phyloP scores from a whole-genome alignment of 1,139 yeast genomes.

The Hyphopichia wangnamkhiaoensis region DNA sequence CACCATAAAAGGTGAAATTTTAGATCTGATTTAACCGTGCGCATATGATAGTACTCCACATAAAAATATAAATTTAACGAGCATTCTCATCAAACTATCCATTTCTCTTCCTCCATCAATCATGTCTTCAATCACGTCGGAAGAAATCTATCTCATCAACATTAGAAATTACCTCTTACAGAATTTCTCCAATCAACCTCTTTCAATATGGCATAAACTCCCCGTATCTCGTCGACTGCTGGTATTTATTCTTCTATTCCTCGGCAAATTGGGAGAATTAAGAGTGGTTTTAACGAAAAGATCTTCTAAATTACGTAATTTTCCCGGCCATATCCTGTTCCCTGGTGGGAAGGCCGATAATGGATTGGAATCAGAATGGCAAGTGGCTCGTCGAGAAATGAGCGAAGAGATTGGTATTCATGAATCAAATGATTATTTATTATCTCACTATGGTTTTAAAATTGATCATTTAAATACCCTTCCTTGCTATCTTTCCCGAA shows the following conservation, averaged over 20 bases:
- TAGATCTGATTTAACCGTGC: too few relatives aligned
- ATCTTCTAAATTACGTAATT: conserved; percentile 64
- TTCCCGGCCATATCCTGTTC: conserved; percentile 85
- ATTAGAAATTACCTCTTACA: conserved; percentile 23
- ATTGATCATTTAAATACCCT: conserved; percentile 59
- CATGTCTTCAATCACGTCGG: conserved; percentile 13
- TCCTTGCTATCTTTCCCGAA: conserved; percentile 78
- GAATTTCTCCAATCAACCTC: conserved; percentile 27
- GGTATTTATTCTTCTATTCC: conserved; percentile 69
- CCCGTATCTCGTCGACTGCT: conserved; percentile 71
- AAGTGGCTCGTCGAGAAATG: conserved; percentile 78
- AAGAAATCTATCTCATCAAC: conserved; percentile 20
- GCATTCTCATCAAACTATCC: too few relatives aligned
- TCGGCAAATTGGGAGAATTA: conserved; percentile 71
- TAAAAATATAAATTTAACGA: too few relatives aligned
- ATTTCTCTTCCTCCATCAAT: too few relatives aligned
- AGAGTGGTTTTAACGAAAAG: conserved; percentile 77
- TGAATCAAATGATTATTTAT: conserved; percentile 45
- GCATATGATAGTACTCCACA: too few relatives aligned
- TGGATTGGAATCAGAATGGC: conserved; percentile 65
- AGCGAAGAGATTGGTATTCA: conserved; percentile 83
- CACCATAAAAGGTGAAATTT: too few relatives aligned
- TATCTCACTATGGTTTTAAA: conserved; percentile 48
- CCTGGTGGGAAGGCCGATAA: conserved; percentile 89
- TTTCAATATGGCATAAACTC: conserved; percentile 57